phyloP scores from a whole-genome alignment of 306 rosid genomes.

The Prunus padus region DNA sequence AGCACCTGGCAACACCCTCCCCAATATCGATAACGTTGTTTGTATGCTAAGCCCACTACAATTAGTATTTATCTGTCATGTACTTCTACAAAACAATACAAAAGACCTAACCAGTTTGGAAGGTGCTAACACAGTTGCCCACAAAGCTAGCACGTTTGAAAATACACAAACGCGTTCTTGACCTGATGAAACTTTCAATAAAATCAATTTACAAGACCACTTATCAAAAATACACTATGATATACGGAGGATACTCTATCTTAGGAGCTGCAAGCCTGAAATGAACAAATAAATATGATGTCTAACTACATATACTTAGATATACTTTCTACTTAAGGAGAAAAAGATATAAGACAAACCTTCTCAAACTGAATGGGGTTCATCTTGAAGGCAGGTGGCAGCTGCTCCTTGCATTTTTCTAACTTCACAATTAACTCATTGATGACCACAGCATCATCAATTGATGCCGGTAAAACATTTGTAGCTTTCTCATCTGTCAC shows the following conservation, averaged over 20 bases:
- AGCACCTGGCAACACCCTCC: background rate
- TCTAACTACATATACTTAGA: background rate
- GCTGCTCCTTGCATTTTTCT: constrained; percentile 17
- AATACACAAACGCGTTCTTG: background rate
- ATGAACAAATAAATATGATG: background rate
- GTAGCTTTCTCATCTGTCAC: constrained; percentile 30
- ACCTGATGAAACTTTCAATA: background rate
- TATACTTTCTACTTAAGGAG: background rate
- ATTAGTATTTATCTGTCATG: background rate
- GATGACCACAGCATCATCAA: constrained; percentile 28
- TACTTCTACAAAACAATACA: background rate
- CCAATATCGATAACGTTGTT: background rate
- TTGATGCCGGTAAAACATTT: constrained; percentile 17
- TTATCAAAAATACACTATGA: background rate
- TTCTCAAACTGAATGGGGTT: constrained; percentile 32
- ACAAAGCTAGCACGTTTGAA: background rate
- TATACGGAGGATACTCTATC: too few species aligned
- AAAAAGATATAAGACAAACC: background rate
- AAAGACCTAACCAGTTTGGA: background rate
- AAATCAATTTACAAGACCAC: background rate
- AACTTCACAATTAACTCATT: constrained; percentile 19
- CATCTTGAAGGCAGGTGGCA: constrained; percentile 27
- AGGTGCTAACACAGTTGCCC: background rate
- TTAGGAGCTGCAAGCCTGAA: background rate
- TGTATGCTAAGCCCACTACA: background rate